Evolutionary conservation across 2,329 filamentous ascomycete genomes (phyloP).

Genomic region (Colletotrichum endophyticum): DNA sequence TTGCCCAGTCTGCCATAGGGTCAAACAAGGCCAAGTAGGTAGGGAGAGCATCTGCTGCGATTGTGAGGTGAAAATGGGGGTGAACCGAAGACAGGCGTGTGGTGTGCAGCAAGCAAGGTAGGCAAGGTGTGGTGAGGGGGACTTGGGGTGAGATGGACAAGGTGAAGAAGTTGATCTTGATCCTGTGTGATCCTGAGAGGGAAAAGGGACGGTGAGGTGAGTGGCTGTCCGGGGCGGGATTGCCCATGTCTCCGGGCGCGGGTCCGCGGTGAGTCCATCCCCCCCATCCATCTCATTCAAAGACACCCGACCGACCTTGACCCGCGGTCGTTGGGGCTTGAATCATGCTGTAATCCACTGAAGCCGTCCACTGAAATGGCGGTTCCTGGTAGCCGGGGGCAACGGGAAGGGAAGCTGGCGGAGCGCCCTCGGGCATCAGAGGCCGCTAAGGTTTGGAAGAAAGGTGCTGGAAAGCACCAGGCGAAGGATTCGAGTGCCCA

Average conservation of each 20-base stretch:
- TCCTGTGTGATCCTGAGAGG: neutral
- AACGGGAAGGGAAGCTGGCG: neutral
- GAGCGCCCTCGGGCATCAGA: neutral
- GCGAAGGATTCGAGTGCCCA: neutral
- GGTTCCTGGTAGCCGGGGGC: neutral
- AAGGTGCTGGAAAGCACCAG: neutral
- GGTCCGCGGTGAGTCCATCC: neutral
- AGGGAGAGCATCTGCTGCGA: neutral
- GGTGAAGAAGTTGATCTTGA: neutral
- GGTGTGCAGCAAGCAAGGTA: neutral
- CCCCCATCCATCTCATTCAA: neutral
- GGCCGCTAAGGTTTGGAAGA: neutral
- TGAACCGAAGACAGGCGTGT: neutral
- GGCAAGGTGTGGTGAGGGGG: neutral
- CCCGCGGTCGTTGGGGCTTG: neutral
- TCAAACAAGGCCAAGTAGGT: neutral
- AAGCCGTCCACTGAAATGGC: neutral
- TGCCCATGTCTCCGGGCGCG: neutral
- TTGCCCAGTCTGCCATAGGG: neutral
- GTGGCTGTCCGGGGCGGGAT: neutral
- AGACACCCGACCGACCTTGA: neutral
- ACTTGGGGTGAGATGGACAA: neutral
- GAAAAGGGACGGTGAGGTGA: neutral
- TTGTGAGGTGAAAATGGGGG: neutral
- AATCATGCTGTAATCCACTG: neutral